Conservation (phyloP, 225 moss, liverwort and hornwort species). For the Bryoerythrophyllum caledonicum region DNA sequence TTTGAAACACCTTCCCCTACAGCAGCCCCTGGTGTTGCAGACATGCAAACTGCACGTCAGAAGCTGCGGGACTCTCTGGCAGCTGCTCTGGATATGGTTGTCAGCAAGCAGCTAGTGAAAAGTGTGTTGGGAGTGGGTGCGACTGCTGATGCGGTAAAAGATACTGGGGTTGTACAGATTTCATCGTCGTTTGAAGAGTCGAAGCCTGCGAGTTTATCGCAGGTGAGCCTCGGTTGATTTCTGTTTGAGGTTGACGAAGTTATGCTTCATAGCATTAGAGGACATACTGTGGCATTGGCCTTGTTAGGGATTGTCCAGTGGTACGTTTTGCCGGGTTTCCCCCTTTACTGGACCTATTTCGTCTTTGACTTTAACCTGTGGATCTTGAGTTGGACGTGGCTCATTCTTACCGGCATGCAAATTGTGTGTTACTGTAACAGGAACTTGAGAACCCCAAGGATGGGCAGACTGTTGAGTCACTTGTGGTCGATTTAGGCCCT, state of each 20-base stretch:
- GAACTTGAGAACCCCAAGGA: conserved; percentile 25
- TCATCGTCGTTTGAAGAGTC: conserved; percentile 10
- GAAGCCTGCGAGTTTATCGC: conserved; percentile 7
- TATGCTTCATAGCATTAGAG: background rate
- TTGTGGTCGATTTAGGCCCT: conserved; percentile 51
- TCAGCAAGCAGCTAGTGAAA: conserved; percentile 84
- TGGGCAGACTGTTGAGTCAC: conserved; percentile 40
- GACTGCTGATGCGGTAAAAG: conserved; percentile 29
- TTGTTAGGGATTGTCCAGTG: background rate
- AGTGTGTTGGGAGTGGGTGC: conserved; percentile 67
- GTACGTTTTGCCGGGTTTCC: background rate
- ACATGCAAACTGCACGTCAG: conserved; percentile 60
- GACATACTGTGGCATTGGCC: background rate
- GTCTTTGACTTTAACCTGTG: background rate
- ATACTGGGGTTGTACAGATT: conserved; percentile 23
- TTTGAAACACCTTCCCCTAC: conserved; percentile 48
- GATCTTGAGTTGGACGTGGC: background rate
- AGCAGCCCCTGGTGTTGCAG: conserved; percentile 38
- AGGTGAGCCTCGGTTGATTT: conserved; percentile 23
- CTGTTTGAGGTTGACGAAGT: background rate
- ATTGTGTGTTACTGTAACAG: conserved; percentile 33
- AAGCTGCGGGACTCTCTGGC: conserved; percentile 84
- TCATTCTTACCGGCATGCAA: conserved; percentile 23
- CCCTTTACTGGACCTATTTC: background rate
- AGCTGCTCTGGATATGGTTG: conserved; percentile 88